phyloP scores from a whole-genome alignment of 2,329 filamentous ascomycete species.

The Alternaria solani region DNA sequence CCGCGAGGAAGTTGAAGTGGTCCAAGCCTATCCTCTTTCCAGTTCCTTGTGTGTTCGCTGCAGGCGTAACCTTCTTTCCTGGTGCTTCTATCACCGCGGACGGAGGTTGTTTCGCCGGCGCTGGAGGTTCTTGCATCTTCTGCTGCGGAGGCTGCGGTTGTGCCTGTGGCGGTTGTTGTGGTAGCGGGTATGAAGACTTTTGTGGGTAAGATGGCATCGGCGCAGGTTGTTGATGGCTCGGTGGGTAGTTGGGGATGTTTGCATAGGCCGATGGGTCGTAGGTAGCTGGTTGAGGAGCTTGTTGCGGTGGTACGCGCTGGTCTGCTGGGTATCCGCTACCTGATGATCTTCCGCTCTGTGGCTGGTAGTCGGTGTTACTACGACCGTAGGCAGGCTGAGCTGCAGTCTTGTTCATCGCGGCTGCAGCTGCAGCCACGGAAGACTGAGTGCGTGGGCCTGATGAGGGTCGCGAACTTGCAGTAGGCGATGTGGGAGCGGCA shows the following conservation, averaged over 20 bases:
- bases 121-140: constrained; percentile 29
- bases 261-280: constrained; percentile 84
- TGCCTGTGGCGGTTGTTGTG: constrained; percentile 57
- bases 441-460: constrained; percentile 60
- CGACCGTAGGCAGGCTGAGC: constrained; percentile 55
- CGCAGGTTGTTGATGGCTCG: constrained; percentile 41
- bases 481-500: constrained; percentile 57
- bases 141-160: constrained; percentile 59
- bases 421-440: constrained; percentile 56
- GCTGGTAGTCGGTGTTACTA: constrained; percentile 54
- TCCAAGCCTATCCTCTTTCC: constrained; percentile 91
- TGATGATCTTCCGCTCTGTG: constrained; percentile 41
- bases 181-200: constrained; percentile 47
- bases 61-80: constrained; percentile 68
- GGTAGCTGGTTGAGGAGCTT: constrained; percentile 62
- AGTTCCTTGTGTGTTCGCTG: constrained; percentile 72
- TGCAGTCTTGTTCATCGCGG: constrained; percentile 54
- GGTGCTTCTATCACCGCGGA: constrained; percentile 44
- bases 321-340: constrained; percentile 51
- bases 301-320: constrained; percentile 51
- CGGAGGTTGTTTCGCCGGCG: constrained; percentile 47
- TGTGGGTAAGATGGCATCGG: constrained; percentile 44
- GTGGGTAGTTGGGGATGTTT: constrained; percentile 50
- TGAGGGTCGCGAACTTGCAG: constrained; percentile 55
- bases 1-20: constrained; percentile 98